Conservation (phyloP, 2,329 filamentous ascomycete genomes). For the Paramyrothecium sp. region DNA sequence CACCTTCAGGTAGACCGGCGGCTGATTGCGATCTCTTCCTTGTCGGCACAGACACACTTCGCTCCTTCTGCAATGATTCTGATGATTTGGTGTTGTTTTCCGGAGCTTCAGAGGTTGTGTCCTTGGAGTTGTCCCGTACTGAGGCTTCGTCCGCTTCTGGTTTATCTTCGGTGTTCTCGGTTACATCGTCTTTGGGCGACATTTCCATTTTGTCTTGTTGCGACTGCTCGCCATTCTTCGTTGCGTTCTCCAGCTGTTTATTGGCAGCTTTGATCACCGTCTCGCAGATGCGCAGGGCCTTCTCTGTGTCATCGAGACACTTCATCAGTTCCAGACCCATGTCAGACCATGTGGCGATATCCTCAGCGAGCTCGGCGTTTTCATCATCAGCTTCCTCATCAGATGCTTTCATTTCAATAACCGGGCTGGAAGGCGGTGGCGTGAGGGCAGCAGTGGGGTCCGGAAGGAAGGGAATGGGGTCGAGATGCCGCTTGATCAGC, state of each 20-base stretch:
- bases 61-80: constrained; percentile 28
- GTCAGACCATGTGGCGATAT: constrained; percentile 28
- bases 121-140: constrained; percentile 12
- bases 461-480: constrained; percentile 62
- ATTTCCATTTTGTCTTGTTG: constrained; percentile 9
- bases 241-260: constrained; percentile 14
- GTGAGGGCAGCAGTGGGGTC: constrained; percentile 43
- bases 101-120: constrained; percentile 17
- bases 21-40: constrained; percentile 63
- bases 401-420: constrained; percentile 5
- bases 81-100: constrained; percentile 23
- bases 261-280: constrained; percentile 15
- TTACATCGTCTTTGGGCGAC: constrained; percentile 3
- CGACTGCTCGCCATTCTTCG: constrained; percentile 11
- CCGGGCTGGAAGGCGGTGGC: constrained; percentile 19
- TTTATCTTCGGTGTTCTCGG: constrained; percentile 1
- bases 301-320: constrained; percentile 24
- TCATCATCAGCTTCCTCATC: constrained; percentile 16
- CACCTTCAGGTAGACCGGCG: constrained; percentile 55
- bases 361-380: constrained; percentile 11
- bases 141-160: constrained; percentile 7
- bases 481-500: constrained; percentile 52
- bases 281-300: constrained; percentile 27
- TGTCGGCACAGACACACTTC: constrained; percentile 38
- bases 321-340: constrained; percentile 31